Conservation (phyloP, 257 asterid species). For the Solanum bukasovii region DNA sequence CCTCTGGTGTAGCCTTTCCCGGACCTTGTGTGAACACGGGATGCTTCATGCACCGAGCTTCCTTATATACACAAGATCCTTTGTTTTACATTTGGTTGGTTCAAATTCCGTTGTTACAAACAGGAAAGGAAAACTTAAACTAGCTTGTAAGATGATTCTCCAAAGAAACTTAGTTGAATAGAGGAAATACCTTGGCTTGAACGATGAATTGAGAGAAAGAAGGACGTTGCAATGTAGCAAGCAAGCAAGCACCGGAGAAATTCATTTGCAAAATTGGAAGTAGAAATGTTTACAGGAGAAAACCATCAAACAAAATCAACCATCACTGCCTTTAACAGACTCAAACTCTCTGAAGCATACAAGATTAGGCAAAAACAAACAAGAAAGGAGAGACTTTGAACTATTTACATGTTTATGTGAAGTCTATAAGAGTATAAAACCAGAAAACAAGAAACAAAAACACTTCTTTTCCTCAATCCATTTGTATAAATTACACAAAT, state of each 20-base stretch:
- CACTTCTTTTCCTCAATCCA: background rate
- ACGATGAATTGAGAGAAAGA: background rate
- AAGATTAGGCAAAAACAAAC: background rate
- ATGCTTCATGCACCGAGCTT: background rate
- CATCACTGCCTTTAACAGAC: constrained; percentile 2
- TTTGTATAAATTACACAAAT: background rate
- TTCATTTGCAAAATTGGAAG: background rate
- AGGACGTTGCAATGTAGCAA: background rate
- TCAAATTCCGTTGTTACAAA: background rate
- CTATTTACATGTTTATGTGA: constrained; percentile 17
- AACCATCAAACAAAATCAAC: background rate
- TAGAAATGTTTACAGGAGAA: background rate
- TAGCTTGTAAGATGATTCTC: background rate
- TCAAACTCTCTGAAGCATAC: background rate
- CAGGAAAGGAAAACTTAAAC: background rate
- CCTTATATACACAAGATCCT: background rate
- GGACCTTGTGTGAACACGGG: background rate
- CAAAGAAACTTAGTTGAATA: background rate
- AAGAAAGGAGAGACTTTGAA: background rate
- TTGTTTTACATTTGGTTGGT: background rate
- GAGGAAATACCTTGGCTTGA: background rate
- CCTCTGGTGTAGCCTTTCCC: background rate
- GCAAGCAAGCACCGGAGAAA: background rate
- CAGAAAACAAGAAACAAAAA: background rate
- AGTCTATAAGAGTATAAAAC: background rate